phyloP scores from a whole-genome alignment of 495 filamentous ascomycete genomes.

The Penicillium canescens region DNA sequence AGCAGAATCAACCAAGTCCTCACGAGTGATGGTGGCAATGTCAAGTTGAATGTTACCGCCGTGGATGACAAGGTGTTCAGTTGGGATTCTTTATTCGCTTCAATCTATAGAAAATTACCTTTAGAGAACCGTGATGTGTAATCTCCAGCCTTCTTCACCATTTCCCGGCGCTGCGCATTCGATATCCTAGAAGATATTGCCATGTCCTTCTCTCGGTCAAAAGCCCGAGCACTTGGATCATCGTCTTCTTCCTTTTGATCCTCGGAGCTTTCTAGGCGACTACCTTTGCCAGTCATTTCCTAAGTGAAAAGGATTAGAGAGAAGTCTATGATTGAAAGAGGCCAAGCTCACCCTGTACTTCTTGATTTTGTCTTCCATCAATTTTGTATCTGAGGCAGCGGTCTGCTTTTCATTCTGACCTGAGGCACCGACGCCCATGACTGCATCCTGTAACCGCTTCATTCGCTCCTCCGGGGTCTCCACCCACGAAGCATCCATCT shows the following conservation, averaged over 20 bases:
- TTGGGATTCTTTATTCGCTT: too few relatives aligned
- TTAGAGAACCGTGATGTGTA: slow-evolving; percentile 82
- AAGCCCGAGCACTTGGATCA: slow-evolving; percentile 85
- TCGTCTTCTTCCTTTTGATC: slow-evolving; percentile 76
- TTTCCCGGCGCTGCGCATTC: slow-evolving; percentile 70
- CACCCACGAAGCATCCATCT: slow-evolving; percentile 72
- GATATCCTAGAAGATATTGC: slow-evolving; percentile 70
- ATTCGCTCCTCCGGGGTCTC: slow-evolving; percentile 90
- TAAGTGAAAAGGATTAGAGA: slow-evolving; percentile 18
- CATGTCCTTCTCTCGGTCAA: slow-evolving; percentile 96
- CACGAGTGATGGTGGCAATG: too few relatives aligned
- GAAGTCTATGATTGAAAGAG: not conserved
- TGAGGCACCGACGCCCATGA: slow-evolving; percentile 65
- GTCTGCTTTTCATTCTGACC: slow-evolving; percentile 1
- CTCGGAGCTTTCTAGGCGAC: slow-evolving; percentile 61
- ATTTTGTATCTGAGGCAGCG: slow-evolving; percentile 15
- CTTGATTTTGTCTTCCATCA: slow-evolving; percentile 52
- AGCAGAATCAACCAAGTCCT: too few relatives aligned
- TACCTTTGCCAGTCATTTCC: slow-evolving; percentile 62
- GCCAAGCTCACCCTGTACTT: slow-evolving; percentile 55
- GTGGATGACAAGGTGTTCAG: too few relatives aligned
- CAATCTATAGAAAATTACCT: slow-evolving; percentile 56
- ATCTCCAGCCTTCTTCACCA: slow-evolving; percentile 77
- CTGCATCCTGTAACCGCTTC: slow-evolving; percentile 75
- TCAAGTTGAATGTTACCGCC: too few relatives aligned